Conservation (phyloP, 73 alveolate genomes). For the Paramecium biaurelia region DNA sequence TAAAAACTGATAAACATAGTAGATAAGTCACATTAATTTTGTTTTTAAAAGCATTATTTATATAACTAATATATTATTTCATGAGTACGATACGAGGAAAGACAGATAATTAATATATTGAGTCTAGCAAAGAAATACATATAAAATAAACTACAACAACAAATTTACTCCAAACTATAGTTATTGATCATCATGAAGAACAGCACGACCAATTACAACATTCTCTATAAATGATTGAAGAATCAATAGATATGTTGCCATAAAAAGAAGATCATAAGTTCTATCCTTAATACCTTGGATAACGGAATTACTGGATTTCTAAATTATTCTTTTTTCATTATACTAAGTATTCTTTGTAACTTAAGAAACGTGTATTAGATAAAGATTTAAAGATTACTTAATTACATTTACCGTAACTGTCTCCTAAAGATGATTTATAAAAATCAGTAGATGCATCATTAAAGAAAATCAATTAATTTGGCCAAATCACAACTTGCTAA, state of each 20-base stretch:
- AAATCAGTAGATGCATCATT: not conserved
- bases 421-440: not conserved
- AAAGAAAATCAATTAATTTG: not conserved
- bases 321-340: not conserved
- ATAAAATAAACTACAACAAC: not conserved
- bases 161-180: not conserved
- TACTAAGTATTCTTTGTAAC: not conserved
- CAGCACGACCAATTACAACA: not conserved
- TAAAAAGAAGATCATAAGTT: not conserved
- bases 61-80: not conserved
- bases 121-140: not conserved
- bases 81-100: not conserved
- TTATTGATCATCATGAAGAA: not conserved
- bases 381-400: not conserved
- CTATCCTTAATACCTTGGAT: not conserved
- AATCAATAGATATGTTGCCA: not conserved
- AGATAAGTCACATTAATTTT: not conserved
- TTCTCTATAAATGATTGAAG: not conserved
- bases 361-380: not conserved
- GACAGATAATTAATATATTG: not conserved
- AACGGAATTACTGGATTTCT: not conserved
- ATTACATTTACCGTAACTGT: not conserved
- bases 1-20: not conserved
- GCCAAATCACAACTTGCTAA: not conserved
- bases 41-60: not conserved